phyloP scores from a whole-genome alignment of 148 eudicot species.

The Nyssa sinensis region DNA sequence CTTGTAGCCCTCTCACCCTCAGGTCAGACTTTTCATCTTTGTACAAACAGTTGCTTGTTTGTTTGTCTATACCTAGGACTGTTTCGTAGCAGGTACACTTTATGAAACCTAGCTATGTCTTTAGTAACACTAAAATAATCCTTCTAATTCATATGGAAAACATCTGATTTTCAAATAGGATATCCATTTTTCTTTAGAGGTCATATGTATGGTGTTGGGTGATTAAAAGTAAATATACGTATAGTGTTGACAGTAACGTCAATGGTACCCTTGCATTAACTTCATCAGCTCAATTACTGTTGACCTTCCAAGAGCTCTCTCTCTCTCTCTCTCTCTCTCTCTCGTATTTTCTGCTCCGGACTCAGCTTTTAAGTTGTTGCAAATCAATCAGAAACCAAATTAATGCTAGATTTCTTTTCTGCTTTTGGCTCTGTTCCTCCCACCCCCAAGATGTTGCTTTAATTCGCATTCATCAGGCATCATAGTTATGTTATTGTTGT shows the following conservation, averaged over 20 bases:
- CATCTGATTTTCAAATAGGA: neutral
- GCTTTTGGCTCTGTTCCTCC: neutral
- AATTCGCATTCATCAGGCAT: neutral
- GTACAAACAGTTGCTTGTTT: neutral
- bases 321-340: neutral
- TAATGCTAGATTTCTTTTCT: neutral
- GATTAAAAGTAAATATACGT: too few relatives aligned
- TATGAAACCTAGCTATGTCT: neutral
- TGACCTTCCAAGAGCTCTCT: neutral
- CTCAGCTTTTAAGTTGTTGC: neutral
- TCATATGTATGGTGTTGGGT: neutral
- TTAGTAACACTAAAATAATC: neutral
- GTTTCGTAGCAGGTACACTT: too few relatives aligned
- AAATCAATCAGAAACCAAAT: neutral
- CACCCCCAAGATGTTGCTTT: too few relatives aligned
- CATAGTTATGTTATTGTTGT: constrained; percentile 2
- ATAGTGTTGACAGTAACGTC: neutral
- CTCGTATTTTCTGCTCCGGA: neutral
- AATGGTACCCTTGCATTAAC: neutral
- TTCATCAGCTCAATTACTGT: neutral
- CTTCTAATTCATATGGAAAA: neutral
- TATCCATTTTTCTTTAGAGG: neutral
- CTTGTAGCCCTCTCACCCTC: constrained; percentile 75
- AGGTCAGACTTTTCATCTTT: constrained; percentile 41
- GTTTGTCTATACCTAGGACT: neutral